Evolutionary conservation across 345 rosid genomes (phyloP).

Genomic region (Melastoma malabathricum): DNA sequence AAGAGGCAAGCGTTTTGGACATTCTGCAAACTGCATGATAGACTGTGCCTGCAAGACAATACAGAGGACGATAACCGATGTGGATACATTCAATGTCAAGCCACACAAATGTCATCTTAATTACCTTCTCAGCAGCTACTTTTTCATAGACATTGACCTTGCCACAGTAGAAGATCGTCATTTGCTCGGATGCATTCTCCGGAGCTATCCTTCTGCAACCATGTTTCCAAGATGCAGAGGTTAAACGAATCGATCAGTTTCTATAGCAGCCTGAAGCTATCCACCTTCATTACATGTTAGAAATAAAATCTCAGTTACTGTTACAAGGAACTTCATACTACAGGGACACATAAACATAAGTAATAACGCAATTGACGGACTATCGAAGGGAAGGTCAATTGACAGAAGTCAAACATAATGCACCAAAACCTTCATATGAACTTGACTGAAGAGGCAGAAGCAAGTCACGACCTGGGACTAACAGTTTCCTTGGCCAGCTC

Average conservation of each 20-base stretch:
- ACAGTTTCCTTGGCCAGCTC: conserved; percentile 31
- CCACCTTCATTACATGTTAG: too few species aligned
- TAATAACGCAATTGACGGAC: too few species aligned
- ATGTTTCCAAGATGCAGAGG: too few species aligned
- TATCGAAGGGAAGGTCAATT: too few species aligned
- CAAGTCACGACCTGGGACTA: conserved; percentile 33
- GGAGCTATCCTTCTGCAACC: too few species aligned
- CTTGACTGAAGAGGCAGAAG: background rate
- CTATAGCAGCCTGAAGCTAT: too few species aligned
- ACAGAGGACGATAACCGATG: background rate
- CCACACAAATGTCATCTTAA: conserved; percentile 6
- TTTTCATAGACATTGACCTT: conserved; percentile 83
- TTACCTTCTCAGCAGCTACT: conserved; percentile 81
- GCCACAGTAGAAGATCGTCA: conserved; percentile 94
- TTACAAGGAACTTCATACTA: too few species aligned
- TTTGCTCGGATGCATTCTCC: conserved; percentile 37
- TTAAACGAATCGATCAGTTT: too few species aligned
- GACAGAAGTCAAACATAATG: background rate
- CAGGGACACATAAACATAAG: too few species aligned
- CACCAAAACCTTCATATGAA: background rate
- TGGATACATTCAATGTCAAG: conserved; percentile 16
- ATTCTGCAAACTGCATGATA: conserved; percentile 75
- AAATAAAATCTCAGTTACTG: too few species aligned
- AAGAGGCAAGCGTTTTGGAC: conserved; percentile 39
- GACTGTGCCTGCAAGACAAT: conserved; percentile 64